Percentiles rank a stretch among this genome's conserved stretches.
These are phyloP conservation scores for Puya raimondii DNA, from an alignment of 176 grass and related monocot species.

Conservation along the genomic window DNA sequence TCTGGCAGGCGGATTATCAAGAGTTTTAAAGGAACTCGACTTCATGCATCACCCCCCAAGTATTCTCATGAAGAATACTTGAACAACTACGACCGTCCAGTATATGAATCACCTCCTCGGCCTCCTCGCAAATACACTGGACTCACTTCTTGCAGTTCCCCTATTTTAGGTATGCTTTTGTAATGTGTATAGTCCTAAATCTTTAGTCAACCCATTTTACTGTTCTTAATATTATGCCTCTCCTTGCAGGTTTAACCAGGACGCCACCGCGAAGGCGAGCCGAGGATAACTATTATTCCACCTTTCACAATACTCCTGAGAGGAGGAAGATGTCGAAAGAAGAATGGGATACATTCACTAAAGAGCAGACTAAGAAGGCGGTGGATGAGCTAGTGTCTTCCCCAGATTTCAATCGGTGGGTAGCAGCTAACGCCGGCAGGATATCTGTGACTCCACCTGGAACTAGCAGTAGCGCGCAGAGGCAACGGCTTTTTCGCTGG, in stretches of 20 bases:
- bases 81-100: slow-evolving; percentile 27
- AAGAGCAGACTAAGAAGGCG: slow-evolving; percentile 55
- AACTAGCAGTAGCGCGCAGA: slow-evolving; percentile 26
- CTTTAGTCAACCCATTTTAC: background rate
- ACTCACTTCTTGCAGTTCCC: slow-evolving; percentile 25
- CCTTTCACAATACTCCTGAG: slow-evolving; percentile 57
- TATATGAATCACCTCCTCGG: slow-evolving; percentile 27
- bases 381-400: slow-evolving; percentile 60
- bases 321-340: slow-evolving; percentile 53
- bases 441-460: slow-evolving; percentile 49
- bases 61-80: slow-evolving; percentile 36
- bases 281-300: slow-evolving; percentile 59
- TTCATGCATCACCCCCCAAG: slow-evolving; percentile 13
- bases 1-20: slow-evolving; percentile 31
- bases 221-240: slow-evolving; percentile 20
- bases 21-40: slow-evolving; percentile 15
- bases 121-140: slow-evolving; percentile 27
- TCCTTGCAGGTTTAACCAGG: slow-evolving; percentile 26
- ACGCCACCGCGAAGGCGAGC: slow-evolving; percentile 7
- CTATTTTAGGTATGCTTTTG: slow-evolving; percentile 29
- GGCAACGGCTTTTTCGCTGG: slow-evolving; percentile 34
- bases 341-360: slow-evolving; percentile 68
- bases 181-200: background rate
- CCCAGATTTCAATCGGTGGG: slow-evolving; percentile 78
- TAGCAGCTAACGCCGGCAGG: slow-evolving; percentile 46